Conservation (phyloP, 2,329 filamentous ascomycete genomes). For the Monilinia aucupariae region DNA sequence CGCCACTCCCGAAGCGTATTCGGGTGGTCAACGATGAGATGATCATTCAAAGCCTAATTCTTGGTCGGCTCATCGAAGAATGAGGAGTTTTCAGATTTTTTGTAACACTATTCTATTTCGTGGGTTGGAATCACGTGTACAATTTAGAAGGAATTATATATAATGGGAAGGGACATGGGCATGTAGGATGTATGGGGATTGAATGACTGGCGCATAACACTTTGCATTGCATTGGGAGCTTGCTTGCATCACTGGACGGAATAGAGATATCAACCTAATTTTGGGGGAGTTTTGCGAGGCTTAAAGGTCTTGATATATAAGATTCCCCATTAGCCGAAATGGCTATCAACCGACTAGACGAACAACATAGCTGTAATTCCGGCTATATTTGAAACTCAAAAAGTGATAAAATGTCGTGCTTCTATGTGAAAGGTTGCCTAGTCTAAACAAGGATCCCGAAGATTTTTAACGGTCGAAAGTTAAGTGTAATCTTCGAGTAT, state of each 20-base stretch:
- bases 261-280: conserved; percentile 3
- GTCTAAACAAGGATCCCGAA: too few relatives aligned
- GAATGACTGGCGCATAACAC: neutral
- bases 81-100: neutral
- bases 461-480: too few relatives aligned
- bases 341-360: neutral
- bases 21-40: conserved; percentile 76
- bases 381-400: too few relatives aligned
- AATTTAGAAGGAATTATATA: neutral
- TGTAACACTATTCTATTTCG: neutral
- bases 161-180: neutral
- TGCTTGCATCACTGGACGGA: neutral
- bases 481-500: too few relatives aligned
- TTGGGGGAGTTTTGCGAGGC: neutral
- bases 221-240: neutral
- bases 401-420: neutral
- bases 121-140: neutral
- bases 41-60: conserved; percentile 85
- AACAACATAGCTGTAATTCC: neutral
- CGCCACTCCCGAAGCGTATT: conserved; percentile 46
- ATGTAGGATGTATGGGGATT: neutral
- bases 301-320: neutral
- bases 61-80: conserved; percentile 62
- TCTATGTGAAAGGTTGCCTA: too few relatives aligned
- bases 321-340: neutral